A percentile compares a stretch with the other conserved stretches of the same genome.
phyloP scores from a whole-genome alignment of 371 early-diverging fungal genomes.

The Capniomyces stellatus region DNA sequence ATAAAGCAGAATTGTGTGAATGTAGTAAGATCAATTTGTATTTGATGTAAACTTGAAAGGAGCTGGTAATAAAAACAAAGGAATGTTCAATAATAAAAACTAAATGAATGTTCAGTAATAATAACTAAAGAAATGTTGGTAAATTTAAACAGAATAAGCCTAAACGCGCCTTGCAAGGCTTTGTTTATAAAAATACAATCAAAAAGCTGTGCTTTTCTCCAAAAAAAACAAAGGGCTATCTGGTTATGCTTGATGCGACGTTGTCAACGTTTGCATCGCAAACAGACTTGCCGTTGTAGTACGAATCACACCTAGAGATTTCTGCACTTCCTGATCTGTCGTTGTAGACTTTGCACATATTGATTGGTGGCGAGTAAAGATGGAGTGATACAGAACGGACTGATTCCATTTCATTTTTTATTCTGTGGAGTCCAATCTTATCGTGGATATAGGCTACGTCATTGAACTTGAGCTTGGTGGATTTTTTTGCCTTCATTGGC shows the following conservation, averaged over 20 bases:
- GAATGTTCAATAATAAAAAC: too few relatives aligned
- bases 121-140: too few relatives aligned
- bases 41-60: too few relatives aligned
- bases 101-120: too few relatives aligned
- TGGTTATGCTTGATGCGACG: background rate
- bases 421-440: conserved; percentile 72
- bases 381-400: conserved; percentile 68
- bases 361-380: conserved; percentile 79
- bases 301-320: conserved; percentile 10
- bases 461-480: conserved; percentile 27
- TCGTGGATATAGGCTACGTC: conserved; percentile 82
- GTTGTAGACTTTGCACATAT: conserved; percentile 67
- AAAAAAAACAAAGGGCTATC: too few relatives aligned
- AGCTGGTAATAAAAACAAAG: too few relatives aligned
- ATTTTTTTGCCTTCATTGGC: background rate
- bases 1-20: too few relatives aligned
- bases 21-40: too few relatives aligned
- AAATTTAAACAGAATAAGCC: too few relatives aligned
- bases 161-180: too few relatives aligned
- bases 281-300: background rate
- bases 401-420: conserved; percentile 47
- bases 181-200: too few relatives aligned
- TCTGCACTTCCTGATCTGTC: conserved; percentile 51
- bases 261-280: background rate
- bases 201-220: too few relatives aligned